Conservation (phyloP, 2,329 filamentous ascomycete genomes). For the Botrytis pseudocinerea region DNA sequence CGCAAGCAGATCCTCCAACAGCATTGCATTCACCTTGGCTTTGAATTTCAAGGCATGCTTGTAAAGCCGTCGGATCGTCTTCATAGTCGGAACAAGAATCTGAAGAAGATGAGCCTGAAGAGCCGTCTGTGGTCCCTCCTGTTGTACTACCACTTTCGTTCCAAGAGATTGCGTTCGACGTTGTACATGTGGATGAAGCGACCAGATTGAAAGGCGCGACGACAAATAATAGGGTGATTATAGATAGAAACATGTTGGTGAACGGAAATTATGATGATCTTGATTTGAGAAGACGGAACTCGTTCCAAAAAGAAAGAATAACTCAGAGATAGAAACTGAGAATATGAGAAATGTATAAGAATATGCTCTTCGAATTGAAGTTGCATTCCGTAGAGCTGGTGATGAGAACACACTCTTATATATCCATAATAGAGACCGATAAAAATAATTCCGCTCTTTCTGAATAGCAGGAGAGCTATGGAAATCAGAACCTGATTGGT, state of each 20-base stretch:
- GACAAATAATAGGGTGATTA: not conserved
- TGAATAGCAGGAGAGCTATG: not conserved
- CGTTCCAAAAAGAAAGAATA: not conserved
- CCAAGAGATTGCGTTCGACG: not conserved
- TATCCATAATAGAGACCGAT: not conserved
- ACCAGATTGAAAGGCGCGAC: not conserved
- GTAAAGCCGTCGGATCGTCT: not conserved
- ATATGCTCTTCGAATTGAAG: not conserved
- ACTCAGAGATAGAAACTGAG: not conserved
- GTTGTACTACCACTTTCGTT: not conserved
- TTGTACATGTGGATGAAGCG: not conserved
- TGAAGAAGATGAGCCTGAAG: not conserved
- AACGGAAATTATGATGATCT: not conserved
- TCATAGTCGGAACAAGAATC: not conserved
- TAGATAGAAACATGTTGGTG: not conserved
- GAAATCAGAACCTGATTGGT: not conserved
- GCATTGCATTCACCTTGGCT: not conserved
- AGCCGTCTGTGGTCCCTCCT: not conserved
- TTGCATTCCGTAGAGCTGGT: not conserved
- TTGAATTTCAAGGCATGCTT: not conserved
- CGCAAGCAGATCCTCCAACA: not conserved
- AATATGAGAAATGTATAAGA: not conserved
- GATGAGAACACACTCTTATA: not conserved
- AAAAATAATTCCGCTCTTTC: not conserved
- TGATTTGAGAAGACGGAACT: not conserved